These are phyloP conservation scores for Populus tomentosa DNA, from an alignment of 441 rosid species.

Conservation along the genomic window DNA sequence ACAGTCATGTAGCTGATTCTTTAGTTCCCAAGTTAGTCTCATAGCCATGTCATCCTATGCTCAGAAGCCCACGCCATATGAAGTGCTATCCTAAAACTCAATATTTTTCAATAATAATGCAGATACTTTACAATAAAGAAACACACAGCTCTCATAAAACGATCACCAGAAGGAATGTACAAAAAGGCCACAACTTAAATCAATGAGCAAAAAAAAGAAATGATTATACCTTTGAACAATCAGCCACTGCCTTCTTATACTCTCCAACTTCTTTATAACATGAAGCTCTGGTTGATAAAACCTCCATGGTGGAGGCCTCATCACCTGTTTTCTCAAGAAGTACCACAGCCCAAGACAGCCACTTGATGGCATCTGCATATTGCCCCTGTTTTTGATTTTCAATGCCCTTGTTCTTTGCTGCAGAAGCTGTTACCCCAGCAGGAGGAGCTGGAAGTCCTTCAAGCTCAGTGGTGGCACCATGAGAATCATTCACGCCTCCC, in stretches of 20 bases:
- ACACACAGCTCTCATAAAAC: neutral
- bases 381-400: slow-evolving; percentile 91
- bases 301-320: slow-evolving; percentile 45
- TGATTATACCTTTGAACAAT: slow-evolving; percentile 72
- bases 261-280: slow-evolving; percentile 99
- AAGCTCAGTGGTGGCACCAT: slow-evolving; percentile 78
- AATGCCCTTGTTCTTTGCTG: slow-evolving; percentile 80
- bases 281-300: slow-evolving; percentile 80
- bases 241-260: slow-evolving; percentile 97
- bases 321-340: slow-evolving; percentile 73
- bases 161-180: neutral
- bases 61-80: neutral
- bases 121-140: too few species aligned
- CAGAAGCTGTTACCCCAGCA: slow-evolving; percentile 63
- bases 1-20: neutral
- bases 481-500: slow-evolving; percentile 50
- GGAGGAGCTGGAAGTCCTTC: slow-evolving; percentile 98
- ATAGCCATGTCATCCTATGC: neutral
- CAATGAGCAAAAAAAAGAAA: neutral
- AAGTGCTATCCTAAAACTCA: neutral
- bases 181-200: neutral
- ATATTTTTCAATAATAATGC: neutral
- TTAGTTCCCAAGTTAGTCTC: neutral
- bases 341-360: slow-evolving; percentile 94
- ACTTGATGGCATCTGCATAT: slow-evolving; percentile 96